Conservation (phyloP, 169 alveolate species). For the Besnoitia besnoiti region DNA sequence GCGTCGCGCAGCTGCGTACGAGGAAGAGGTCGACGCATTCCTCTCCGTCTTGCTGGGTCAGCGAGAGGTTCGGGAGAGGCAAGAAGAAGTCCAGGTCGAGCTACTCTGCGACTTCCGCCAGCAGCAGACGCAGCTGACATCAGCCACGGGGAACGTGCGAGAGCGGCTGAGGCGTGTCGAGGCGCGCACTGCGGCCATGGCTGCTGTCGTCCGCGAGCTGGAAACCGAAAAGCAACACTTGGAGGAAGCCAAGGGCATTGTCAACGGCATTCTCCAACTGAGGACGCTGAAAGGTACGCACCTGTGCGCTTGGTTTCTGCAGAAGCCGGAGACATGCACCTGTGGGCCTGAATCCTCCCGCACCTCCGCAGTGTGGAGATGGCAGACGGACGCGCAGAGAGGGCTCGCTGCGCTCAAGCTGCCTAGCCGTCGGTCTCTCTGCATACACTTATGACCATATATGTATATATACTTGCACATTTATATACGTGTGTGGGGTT, state of each 20-base stretch:
- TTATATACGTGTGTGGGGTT: no score
- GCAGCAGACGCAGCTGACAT: not conserved
- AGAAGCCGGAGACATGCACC: no score
- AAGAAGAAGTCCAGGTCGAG: not conserved
- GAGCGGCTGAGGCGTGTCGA: not conserved
- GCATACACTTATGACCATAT: no score
- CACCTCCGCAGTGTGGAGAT: no score
- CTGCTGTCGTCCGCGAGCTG: not conserved
- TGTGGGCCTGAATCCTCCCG: no score
- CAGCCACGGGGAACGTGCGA: not conserved
- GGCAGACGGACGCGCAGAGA: not conserved
- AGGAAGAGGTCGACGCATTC: not conserved
- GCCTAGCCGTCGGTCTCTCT: not conserved
- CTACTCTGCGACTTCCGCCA: not conserved
- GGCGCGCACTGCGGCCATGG: not conserved
- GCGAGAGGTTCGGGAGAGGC: not conserved
- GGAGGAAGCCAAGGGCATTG: constrained; percentile 22
- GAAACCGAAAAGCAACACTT: not conserved
- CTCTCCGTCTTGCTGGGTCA: not conserved
- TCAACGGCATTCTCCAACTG: not conserved
- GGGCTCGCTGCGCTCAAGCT: not conserved
- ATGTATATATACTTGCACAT: no score
- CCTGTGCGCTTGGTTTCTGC: no score
- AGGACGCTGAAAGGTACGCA: not conserved
- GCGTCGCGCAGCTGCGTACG: not conserved